Evolutionary conservation across 306 rosid species (phyloP), one percentile per base, ranked within the genome.

Genomic region (Bauhinia variegata): DNA sequence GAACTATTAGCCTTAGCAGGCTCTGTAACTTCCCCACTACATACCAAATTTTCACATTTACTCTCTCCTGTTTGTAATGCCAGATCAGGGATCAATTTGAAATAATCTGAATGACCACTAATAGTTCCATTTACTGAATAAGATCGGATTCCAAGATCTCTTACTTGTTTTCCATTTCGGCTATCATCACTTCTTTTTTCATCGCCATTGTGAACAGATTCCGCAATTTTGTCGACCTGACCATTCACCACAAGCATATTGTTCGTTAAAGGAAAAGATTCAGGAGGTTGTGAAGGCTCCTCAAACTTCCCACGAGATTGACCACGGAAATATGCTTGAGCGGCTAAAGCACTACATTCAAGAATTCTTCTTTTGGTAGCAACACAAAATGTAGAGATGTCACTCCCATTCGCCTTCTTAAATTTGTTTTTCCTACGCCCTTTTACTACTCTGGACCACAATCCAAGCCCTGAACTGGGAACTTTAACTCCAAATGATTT

Each of bases 311-410:
- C 73, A 68, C 34, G 55, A 2, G 80, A 78, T 66, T 83, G 75
- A 81, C 77, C 84, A 68, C 53, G 73, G 67, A 89, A 89, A 78
- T 81, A 87, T 39, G 73, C 61, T 68, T 55, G 78, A 13, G 96
- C 97, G 30, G 95, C 92, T 52, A 72, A 72, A 55, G 88, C 89
- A 78, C 98, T 82, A 15, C 79, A 61, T 68, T 77, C 81, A 10
- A 93, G 91, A 79, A 89, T 81, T 78, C 88, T 86, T 83, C 82
- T 79, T 68, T 82, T 89, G 53, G 80, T 70, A 53, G 81, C 65
- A 69, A 75, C 48, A 67, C 74, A 71, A 51, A 83, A 81, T 55
- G 77, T 77, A 60, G 79, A 76, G 19, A 70, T 66, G 54, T 86
- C 96, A 67, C 77, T 82, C 73, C 77, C 83, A 61, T 70, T 74